Evolutionary conservation across 805 yeast genomes (phyloP).

Genomic region (Wickerhamiella alocasiicola): DNA sequence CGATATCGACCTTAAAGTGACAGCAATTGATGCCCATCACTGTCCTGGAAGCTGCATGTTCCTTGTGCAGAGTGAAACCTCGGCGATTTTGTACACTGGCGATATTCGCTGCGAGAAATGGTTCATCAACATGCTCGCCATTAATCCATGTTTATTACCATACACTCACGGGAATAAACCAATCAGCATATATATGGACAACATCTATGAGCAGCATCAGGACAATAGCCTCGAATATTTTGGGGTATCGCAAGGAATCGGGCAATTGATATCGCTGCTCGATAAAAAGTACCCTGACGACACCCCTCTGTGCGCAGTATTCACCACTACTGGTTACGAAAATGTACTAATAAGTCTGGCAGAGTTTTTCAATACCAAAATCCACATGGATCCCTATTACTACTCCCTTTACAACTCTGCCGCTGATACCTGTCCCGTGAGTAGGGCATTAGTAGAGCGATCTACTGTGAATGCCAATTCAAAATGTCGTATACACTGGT

Average conservation of each 20-base stretch:
- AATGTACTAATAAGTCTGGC: slow-evolving; percentile 37
- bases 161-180: slow-evolving; percentile 29
- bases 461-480: slow-evolving; percentile 14
- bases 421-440: slow-evolving; percentile 17
- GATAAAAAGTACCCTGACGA: slow-evolving; percentile 32
- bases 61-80: slow-evolving; percentile 30
- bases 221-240: slow-evolving; percentile 38
- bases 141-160: slow-evolving; percentile 34
- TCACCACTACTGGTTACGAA: slow-evolving; percentile 40
- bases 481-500: slow-evolving; percentile 20
- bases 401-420: slow-evolving; percentile 21
- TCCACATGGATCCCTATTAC: slow-evolving; percentile 27
- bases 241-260: slow-evolving; percentile 34
- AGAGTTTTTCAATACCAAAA: slow-evolving; percentile 18
- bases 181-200: slow-evolving; percentile 41
- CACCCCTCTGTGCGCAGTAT: slow-evolving; percentile 32
- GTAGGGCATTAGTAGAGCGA: slow-evolving; percentile 15
- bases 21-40: slow-evolving; percentile 40
- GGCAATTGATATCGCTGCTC: slow-evolving; percentile 27
- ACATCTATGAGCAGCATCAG: slow-evolving; percentile 39
- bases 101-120: slow-evolving; percentile 45
- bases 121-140: slow-evolving; percentile 34
- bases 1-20: slow-evolving; percentile 26
- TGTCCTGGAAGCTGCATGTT: slow-evolving; percentile 52
- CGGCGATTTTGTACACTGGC: slow-evolving; percentile 40